Percentiles rank a stretch among this genome's conserved stretches.
Evolutionary conservation across 495 filamentous ascomycete genomes (phyloP).

Genomic region (Lindgomyces ingoldianus): DNA sequence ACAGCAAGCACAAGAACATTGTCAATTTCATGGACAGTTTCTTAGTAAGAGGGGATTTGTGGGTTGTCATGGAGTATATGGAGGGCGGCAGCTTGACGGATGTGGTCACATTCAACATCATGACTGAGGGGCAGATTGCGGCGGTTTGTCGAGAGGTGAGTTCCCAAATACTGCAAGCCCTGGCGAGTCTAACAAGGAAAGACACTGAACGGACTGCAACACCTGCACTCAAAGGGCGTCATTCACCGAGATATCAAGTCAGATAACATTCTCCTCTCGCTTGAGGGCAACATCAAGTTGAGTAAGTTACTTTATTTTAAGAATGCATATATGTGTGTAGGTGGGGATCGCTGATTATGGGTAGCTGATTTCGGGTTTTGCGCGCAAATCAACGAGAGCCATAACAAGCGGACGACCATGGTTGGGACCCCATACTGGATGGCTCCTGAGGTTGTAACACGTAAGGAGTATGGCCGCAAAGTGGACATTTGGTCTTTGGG

Average conservation of each 20-base stretch:
- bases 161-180: constrained; percentile 1
- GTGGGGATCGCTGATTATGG: constrained; percentile 21
- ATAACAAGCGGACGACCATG: constrained; percentile 98
- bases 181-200: constrained; percentile 38
- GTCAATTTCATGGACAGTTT: constrained; percentile 99
- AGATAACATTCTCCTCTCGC: constrained; percentile 92
- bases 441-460: constrained; percentile 95
- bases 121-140: constrained; percentile 96
- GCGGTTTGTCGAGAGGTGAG: constrained; percentile 86
- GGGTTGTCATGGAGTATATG: constrained; percentile 99
- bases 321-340: neutral
- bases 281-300: constrained; percentile 95
- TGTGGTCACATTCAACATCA: constrained; percentile 98
- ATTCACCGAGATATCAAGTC: constrained; percentile 99
- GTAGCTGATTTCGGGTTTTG: constrained; percentile 98
- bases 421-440: constrained; percentile 99
- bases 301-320: constrained; percentile 61
- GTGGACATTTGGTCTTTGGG: constrained; percentile 98
- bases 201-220: constrained; percentile 88
- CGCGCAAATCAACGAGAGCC: constrained; percentile 95
- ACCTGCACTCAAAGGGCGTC: constrained; percentile 94
- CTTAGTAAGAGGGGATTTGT: constrained; percentile 82
- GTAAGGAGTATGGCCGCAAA: constrained; percentile 97
- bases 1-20: constrained; percentile 96
- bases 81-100: constrained; percentile 96